Conservation (phyloP, 2,329 filamentous ascomycete species). For the Xylariomycetidae sp. region DNA sequence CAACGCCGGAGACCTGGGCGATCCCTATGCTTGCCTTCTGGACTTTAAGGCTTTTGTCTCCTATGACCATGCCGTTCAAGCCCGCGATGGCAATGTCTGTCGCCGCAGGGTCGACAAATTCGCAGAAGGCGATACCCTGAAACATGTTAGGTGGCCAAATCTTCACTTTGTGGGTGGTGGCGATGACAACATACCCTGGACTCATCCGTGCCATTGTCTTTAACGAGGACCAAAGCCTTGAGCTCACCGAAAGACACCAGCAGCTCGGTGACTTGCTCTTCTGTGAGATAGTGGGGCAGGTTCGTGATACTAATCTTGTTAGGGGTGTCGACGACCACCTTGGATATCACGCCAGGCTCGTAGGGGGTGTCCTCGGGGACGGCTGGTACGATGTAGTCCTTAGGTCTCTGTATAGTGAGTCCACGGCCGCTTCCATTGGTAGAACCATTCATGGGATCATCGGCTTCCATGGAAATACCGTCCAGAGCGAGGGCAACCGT, state of each 20-base stretch:
- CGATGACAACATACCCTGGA: slow-evolving; percentile 60
- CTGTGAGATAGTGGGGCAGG: slow-evolving; percentile 79
- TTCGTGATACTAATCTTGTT: slow-evolving; percentile 94
- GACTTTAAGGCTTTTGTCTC: slow-evolving; percentile 79
- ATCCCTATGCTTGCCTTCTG: slow-evolving; percentile 85
- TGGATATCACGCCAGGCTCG: slow-evolving; percentile 71
- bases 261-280: slow-evolving; percentile 88
- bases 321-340: slow-evolving; percentile 79
- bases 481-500: slow-evolving; percentile 88
- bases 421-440: slow-evolving; percentile 46
- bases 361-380: slow-evolving; percentile 66
- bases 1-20: slow-evolving; percentile 84
- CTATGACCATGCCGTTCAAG: slow-evolving; percentile 88
- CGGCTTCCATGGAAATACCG: slow-evolving; percentile 79
- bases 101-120: slow-evolving; percentile 72
- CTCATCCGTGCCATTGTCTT: slow-evolving; percentile 78
- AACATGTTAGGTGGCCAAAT: slow-evolving; percentile 20
- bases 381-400: slow-evolving; percentile 93
- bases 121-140: slow-evolving; percentile 92
- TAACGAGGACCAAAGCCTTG: slow-evolving; percentile 85
- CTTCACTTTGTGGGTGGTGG: neutral
- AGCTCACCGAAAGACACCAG: slow-evolving; percentile 87
- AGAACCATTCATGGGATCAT: slow-evolving; percentile 49
- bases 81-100: slow-evolving; percentile 87
- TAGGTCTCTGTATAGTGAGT: slow-evolving; percentile 77